These are phyloP conservation scores for Escovopsis sp. DNA, from an alignment of 2,329 filamentous ascomycete species.

Conservation along the genomic window DNA sequence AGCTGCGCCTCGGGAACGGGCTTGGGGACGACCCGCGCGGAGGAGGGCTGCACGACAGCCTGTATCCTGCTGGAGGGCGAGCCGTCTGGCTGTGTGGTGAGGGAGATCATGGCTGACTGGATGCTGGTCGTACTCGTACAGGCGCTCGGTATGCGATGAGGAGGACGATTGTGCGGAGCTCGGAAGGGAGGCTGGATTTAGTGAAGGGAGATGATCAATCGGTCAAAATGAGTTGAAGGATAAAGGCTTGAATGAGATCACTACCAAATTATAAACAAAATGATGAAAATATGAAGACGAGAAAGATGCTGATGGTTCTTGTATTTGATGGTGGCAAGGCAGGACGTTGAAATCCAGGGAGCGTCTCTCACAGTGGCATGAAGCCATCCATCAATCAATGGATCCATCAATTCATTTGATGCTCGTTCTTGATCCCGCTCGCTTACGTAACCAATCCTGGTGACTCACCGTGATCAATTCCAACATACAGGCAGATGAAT, in stretches of 20 bases:
- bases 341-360: neutral
- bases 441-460: too few species aligned
- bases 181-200: neutral
- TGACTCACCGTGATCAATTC: too few species aligned
- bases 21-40: conserved; percentile 42
- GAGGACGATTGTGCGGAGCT: neutral
- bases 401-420: too few species aligned
- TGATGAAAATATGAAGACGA: neutral
- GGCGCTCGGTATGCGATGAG: neutral
- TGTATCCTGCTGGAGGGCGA: conserved; percentile 24
- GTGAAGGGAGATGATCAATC: neutral
- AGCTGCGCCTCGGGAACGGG: conserved; percentile 50
- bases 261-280: neutral
- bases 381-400: too few species aligned
- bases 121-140: too few species aligned
- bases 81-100: conserved; percentile 15
- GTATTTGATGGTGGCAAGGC: neutral
- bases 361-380: neutral
- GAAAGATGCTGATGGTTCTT: too few species aligned
- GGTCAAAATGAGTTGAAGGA: neutral
- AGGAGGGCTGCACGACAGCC: conserved; percentile 28
- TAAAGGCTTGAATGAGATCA: neutral
- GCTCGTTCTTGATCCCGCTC: neutral
- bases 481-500: too few species aligned
- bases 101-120: conserved; percentile 23